Base-by-base conservation (phyloP, 1,139 yeast genomes). In the Yamadazyma diospyri region DNA sequence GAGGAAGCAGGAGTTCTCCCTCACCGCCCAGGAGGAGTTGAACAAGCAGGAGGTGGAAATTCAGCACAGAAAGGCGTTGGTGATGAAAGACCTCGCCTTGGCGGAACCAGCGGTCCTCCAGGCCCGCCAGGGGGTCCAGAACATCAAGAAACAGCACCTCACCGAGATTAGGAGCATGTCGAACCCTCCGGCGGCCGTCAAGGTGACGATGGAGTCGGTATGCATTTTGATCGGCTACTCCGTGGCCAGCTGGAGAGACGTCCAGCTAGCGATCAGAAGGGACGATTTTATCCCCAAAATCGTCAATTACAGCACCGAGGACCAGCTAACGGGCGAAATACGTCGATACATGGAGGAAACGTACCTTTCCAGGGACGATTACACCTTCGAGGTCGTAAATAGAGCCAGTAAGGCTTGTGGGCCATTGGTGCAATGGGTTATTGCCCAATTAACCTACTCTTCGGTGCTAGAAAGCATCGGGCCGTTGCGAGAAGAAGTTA, bases 401-500 rank as follows among this genome's bases (percentile, higher is more conserved):
- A 67, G 97, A 32, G 97, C 97, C 3, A 83, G 95, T 58, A 87
- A 85, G 50, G 97, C 97, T 0, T 88, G 97, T 63, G 97, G 97
- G 0, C 98, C 98, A 0, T 62, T 92, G 30, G 55, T 85, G 18
- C 81, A 80, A 42, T 92, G 98, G 98, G 94, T 88, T 0, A 69
- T 72, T 38, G 97, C 97, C 0, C 97, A 92, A 43, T 67, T 88
- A 16, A 64, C 69, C 5, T 89, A 82, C 49, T 75, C 94, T 0
- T 53, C 73, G 3, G 82, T 87, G 23, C 59, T 87, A 28, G 81
- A 83, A 29, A 72, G 70, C 27, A 76, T 89, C 19, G 86, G 78
- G 0, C 98, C 98, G 0, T 58, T 92, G 46, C 64, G 80, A 39
- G 69, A 67, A 8, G 95, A 88, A 46, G 86, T 88, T 3, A 50